These are phyloP conservation scores for Cicer judaicum DNA, from an alignment of 306 rosid genomes.

Conservation along the genomic window DNA sequence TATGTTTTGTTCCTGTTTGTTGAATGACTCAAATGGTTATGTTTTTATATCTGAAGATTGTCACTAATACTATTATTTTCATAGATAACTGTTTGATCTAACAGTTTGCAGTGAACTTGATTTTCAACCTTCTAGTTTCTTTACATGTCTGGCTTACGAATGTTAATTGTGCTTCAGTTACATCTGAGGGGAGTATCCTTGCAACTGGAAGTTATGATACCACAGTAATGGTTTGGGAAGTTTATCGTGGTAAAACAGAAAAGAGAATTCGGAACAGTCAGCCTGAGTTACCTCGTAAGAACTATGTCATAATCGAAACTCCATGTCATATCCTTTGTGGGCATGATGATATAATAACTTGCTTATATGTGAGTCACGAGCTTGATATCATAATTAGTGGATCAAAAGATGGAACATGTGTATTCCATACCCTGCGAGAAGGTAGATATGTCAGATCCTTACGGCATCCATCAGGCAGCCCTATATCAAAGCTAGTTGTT, in stretches of 20 bases:
- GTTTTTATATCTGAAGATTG: constrained; percentile 11
- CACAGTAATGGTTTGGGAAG: constrained; percentile 98
- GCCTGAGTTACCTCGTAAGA: constrained; percentile 81
- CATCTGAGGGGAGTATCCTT: constrained; percentile 94
- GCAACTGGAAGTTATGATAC: constrained; percentile 99
- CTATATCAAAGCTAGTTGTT: constrained; percentile 86
- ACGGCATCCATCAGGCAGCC: constrained; percentile 81
- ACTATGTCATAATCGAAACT: constrained; percentile 78
- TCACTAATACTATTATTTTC: constrained; percentile 4
- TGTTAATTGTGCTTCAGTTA: constrained; percentile 70
- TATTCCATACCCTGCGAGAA: constrained; percentile 87
- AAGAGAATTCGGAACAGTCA: constrained; percentile 74
- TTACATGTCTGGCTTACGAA: constrained; percentile 40
- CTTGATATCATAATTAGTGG: constrained; percentile 98
- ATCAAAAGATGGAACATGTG: constrained; percentile 95
- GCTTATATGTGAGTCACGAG: constrained; percentile 83
- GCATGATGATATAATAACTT: constrained; percentile 92
- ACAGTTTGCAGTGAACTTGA: constrained; percentile 17
- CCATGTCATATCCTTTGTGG: constrained; percentile 96
- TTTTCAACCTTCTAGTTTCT: constrained; percentile 22
- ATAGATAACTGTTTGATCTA: constrained; percentile 6
- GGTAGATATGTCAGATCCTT: constrained; percentile 95
- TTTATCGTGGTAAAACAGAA: constrained; percentile 76
- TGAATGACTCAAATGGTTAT: constrained; percentile 13
- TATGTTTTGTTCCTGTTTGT: constrained; percentile 30